Evolutionary conservation across 331 rosid species (phyloP), one percentile per base, ranked within the genome.

Genomic region (Spiraea crenata): DNA sequence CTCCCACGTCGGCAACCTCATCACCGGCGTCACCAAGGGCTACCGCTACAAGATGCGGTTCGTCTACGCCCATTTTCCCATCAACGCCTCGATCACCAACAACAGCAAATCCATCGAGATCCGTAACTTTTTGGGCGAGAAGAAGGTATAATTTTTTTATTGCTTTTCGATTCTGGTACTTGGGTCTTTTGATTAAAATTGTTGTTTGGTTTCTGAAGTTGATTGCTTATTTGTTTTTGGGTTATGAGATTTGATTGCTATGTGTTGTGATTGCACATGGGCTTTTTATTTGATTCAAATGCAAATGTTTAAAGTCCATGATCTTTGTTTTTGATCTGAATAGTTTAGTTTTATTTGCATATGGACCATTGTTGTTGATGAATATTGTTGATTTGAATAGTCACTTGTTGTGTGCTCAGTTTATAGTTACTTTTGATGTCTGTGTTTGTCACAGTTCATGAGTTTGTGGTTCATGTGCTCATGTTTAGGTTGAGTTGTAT

Each of bases 41-140:
- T 90, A 86, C 79, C 85, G 96, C 19, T 90, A 90, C 87, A 88
- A 86, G 83, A 90, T 90, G 96, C 72, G 96, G 19, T 90, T 90
- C 31, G 95, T 88, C 1, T 90, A 90, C 7, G 96, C 96, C 38
- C 96, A 90, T 25, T 90, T 90, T 4, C 97, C 97, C 0, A 90
- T 90, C 67, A 90, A 88, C 17, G 95, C 97, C 2, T 88, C 92
- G 51, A 90, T 90, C 31, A 38, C 88, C 35, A 74, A 62, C 7
- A 46, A 3, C 11, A 76, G 2, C 76, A 76, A 67, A 41, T 19
- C 88, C 15, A 90, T 88, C 12, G 97, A 88, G 84, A 90, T 90
- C 86, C 77, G 97, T 1, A 90, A 88, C 80, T 90, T 90, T 77
- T 82, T 88, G 1, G 97, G 97, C 35, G 97, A 90, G 54, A 90